Base-by-base conservation (phyloP, 83 land plant genomes). In the Larix sibirica region DNA sequence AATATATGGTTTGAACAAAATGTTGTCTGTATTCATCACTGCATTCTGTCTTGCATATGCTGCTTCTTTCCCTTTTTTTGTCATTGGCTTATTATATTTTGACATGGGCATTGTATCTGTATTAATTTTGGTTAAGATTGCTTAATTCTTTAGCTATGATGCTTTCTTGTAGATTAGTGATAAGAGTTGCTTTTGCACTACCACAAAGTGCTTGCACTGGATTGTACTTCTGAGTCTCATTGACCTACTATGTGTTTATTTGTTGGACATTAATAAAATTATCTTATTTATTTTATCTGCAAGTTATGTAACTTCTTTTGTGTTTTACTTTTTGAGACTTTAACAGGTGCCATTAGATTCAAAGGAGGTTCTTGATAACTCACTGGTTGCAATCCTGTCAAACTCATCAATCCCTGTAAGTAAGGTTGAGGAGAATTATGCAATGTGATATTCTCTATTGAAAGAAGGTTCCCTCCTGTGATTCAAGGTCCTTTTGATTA, bases 321-420 rank as follows among this genome's bases (percentile, higher is more conserved):
- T 76, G 75, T 65, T 73, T 6, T 47, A 40, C 21, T 59, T 38
- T 82, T 7, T 44, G 17, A 6, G 69, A 9, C 56, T 24, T 79
- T 85, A 63, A 85, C 91, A 87, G 98, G 95, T 96, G 42, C 94
- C 98, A 56, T 36, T 63, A 40, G 96, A 96, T 83, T 92, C 93
- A 84, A 90, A 89, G 81, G 98, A 97, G 81, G 82, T 93, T 75
- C 86, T 95, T 74, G 98, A 97, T 83, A 86, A 92, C 78, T 90
- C 94, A 24, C 88, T 95, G 82, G 93, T 95, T 85, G 92, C 90
- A 67, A 90, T 94, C 17, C 82, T 97, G 18, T 97, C 99, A 36
- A 89, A 94, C 86, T 79, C 95, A 36, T 92, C 96, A 75, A 79
- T 87, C 44, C 92, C 92, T 70, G 99, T 97, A 85, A 85, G 87